A percentile compares a stretch with the other conserved stretches of the same genome.
These are phyloP conservation scores for Earliella scabrosa DNA, from an alignment of 1,284 basidiomycete species.

Conservation along the genomic window DNA sequence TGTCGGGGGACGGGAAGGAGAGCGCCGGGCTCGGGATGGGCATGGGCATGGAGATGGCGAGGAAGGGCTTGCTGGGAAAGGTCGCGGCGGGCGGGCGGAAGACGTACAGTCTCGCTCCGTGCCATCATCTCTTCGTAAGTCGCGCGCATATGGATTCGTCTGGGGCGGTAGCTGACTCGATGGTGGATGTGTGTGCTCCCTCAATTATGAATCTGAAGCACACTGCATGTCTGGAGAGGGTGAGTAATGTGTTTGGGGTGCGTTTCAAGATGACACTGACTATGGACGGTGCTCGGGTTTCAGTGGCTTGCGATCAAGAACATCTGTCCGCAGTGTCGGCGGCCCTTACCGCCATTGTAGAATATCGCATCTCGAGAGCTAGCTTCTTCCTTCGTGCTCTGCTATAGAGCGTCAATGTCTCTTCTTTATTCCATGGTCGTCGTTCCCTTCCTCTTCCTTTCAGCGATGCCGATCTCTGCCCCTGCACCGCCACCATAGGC, in stretches of 20 bases:
- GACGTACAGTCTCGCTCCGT: slow-evolving; percentile 85
- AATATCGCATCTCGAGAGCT: background rate
- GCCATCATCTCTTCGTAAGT: slow-evolving; percentile 87
- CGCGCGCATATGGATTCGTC: no score
- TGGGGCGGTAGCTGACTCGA: background rate
- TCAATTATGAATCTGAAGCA: slow-evolving; percentile 49
- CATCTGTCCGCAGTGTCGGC: slow-evolving; percentile 62
- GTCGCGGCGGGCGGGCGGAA: slow-evolving; percentile 55
- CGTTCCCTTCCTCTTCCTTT: no score
- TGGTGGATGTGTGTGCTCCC: background rate
- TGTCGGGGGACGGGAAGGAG: slow-evolving; percentile 34
- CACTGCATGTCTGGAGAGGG: slow-evolving; percentile 82
- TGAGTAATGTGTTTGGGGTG: slow-evolving; percentile 31
- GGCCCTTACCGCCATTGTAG: slow-evolving; percentile 78
- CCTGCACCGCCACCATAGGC: no score
- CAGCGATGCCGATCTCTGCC: no score
- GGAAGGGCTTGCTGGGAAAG: slow-evolving; percentile 42
- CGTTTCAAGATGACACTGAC: background rate
- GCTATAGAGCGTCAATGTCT: background rate
- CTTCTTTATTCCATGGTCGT: slow-evolving; percentile 3
- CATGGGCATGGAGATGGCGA: slow-evolving; percentile 25
- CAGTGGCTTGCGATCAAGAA: slow-evolving; percentile 94
- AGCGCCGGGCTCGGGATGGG: slow-evolving; percentile 24
- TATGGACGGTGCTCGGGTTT: background rate
- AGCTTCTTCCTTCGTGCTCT: background rate